These are phyloP conservation scores for Otatea glauca DNA, from an alignment of 176 grass and related monocot species.

Conservation along the genomic window DNA sequence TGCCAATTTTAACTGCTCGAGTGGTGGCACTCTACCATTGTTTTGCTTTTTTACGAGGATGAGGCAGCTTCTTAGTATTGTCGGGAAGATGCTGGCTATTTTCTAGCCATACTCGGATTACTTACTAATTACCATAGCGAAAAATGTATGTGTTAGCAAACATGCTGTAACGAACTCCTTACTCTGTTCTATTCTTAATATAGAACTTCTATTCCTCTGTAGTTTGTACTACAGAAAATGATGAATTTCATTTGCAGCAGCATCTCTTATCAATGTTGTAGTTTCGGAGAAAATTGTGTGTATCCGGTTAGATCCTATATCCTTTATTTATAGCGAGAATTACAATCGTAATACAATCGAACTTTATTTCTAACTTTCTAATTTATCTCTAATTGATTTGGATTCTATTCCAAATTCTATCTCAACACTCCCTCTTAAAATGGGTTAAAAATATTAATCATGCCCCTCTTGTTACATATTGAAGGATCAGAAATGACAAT, in stretches of 20 bases:
- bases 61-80: background rate
- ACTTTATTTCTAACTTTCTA: too few relatives aligned
- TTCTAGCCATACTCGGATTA: background rate
- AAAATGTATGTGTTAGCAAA: background rate
- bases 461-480: too few relatives aligned
- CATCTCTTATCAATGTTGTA: too few relatives aligned
- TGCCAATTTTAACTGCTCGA: background rate
- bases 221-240: background rate
- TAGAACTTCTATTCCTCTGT: background rate
- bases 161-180: background rate
- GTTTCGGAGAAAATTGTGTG: too few relatives aligned
- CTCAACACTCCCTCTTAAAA: too few relatives aligned
- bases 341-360: too few relatives aligned
- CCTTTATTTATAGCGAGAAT: too few relatives aligned
- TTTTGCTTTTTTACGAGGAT: background rate
- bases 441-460: too few relatives aligned
- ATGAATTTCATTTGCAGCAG: background rate
- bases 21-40: background rate
- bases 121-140: background rate
- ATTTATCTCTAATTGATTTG: too few relatives aligned
- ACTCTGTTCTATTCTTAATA: background rate
- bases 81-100: background rate
- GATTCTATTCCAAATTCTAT: too few relatives aligned
- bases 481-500: too few relatives aligned
- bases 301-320: too few relatives aligned